phyloP scores from a whole-genome alignment of 768 basidiomycete genomes.

The Crepidotus variabilis region DNA sequence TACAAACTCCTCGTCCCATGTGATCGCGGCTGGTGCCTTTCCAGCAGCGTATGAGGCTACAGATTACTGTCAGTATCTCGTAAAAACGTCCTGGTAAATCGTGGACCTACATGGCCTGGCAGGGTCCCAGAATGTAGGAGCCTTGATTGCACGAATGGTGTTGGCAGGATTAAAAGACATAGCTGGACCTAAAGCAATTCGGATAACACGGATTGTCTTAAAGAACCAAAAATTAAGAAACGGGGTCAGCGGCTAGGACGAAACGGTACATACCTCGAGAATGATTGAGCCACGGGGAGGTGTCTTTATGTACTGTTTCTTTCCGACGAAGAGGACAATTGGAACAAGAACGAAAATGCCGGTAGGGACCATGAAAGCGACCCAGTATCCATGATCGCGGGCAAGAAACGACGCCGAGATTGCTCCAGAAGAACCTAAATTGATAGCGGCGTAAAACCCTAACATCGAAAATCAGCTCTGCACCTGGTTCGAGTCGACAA shows the following conservation, averaged over 20 bases:
- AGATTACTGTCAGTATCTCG: background rate
- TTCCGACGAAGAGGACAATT: constrained; percentile 37
- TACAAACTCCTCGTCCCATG: constrained; percentile 55
- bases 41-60: constrained; percentile 28
- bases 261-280: constrained; percentile 29
- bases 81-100: background rate
- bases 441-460: constrained; percentile 43
- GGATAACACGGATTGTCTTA: constrained; percentile 35
- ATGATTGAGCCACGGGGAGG: constrained; percentile 52
- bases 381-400: constrained; percentile 50
- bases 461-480: background rate
- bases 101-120: constrained; percentile 37
- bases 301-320: constrained; percentile 39
- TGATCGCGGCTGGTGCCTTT: constrained; percentile 34
- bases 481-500: background rate
- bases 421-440: constrained; percentile 41
- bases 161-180: constrained; percentile 36
- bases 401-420: constrained; percentile 52
- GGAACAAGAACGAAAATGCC: constrained; percentile 44
- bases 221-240: no score
- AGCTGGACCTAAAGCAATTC: constrained; percentile 27
- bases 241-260: no score
- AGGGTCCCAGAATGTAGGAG: constrained; percentile 42
- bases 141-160: constrained; percentile 25
- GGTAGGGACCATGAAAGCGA: constrained; percentile 46